These are phyloP conservation scores for Smittium culicis DNA, from an alignment of 371 early-diverging fungal species.

Conservation along the genomic window DNA sequence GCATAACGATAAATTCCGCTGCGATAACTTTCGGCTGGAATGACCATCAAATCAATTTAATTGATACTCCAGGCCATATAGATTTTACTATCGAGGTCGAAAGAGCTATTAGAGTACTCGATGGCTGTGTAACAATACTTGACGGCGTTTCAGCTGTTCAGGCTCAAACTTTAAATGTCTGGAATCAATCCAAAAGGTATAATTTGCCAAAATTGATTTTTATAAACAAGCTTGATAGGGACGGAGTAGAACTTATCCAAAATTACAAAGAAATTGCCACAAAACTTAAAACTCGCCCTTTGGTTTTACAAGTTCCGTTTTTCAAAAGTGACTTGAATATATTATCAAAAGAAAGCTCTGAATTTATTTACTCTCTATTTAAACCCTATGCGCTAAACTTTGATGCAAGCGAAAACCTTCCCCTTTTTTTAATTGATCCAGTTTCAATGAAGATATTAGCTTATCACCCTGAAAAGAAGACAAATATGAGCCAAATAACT, in stretches of 20 bases:
- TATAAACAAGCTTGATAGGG: conserved; percentile 92
- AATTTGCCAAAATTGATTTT: conserved; percentile 70
- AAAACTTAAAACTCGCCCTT: conserved; percentile 48
- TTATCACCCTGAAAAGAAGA: conserved; percentile 39
- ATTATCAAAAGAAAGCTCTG: not conserved
- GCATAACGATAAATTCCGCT: conserved; percentile 90
- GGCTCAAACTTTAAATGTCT: conserved; percentile 91
- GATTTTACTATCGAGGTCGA: conserved; percentile 96
- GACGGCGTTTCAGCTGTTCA: conserved; percentile 95
- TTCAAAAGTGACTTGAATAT: conserved; percentile 24
- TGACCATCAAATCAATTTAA: conserved; percentile 69
- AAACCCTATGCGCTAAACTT: not conserved
- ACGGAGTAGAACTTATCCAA: conserved; percentile 50
- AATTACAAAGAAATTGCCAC: conserved; percentile 45
- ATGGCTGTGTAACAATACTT: conserved; percentile 81
- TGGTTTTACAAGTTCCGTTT: conserved; percentile 62
- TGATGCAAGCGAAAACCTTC: conserved; percentile 5
- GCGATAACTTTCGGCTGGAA: conserved; percentile 89
- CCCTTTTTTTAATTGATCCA: conserved; percentile 50
- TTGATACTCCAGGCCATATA: conserved; percentile 94
- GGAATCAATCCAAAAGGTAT: conserved; percentile 77
- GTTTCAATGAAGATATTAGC: conserved; percentile 54
- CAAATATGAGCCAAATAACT: conserved; percentile 33
- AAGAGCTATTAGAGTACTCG: conserved; percentile 77
- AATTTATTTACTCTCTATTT: not conserved